Evolutionary conservation across 2,329 filamentous ascomycete species (phyloP).

Genomic region (Alternaria gansuensis): DNA sequence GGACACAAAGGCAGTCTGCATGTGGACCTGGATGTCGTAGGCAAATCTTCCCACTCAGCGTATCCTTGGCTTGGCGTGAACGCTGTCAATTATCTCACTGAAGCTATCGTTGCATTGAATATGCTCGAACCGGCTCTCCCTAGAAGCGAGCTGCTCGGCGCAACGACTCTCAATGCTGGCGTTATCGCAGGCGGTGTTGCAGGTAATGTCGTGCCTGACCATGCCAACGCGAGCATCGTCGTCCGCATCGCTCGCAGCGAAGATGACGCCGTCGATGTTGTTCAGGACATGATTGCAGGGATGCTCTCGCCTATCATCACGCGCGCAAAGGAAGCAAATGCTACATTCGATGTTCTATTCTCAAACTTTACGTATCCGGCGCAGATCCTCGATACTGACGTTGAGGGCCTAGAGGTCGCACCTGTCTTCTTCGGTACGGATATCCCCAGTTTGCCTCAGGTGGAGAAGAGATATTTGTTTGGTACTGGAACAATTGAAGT

Average conservation of each 20-base stretch:
- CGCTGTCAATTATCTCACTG: conserved; percentile 80
- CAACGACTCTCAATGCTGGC: conserved; percentile 85
- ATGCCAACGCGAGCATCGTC: conserved; percentile 72
- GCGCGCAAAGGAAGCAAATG: conserved; percentile 26
- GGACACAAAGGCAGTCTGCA: conserved; percentile 86
- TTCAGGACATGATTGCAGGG: conserved; percentile 31
- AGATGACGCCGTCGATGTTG: conserved; percentile 26
- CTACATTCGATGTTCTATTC: conserved; percentile 28
- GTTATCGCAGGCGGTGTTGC: conserved; percentile 82
- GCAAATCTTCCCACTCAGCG: conserved; percentile 82
- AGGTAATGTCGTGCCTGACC: conserved; percentile 81
- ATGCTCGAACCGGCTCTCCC: conserved; percentile 58
- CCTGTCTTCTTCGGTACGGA: conserved; percentile 40
- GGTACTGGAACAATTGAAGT: conserved; percentile 36
- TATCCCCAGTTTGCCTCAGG: conserved; percentile 35
- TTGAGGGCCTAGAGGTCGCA: conserved; percentile 34
- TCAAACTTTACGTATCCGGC: conserved; percentile 22
- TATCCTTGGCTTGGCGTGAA: conserved; percentile 88
- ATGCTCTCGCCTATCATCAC: conserved; percentile 28
- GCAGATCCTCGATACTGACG: conserved; percentile 34
- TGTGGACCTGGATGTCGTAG: conserved; percentile 71
- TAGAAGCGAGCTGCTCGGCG: conserved; percentile 29
- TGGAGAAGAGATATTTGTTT: conserved; percentile 36
- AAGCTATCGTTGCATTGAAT: conserved; percentile 71
- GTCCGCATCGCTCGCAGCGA: conserved; percentile 53